These are phyloP conservation scores for Nymphaea thermarum DNA, from an alignment of 164 flowering plant genomes.

Conservation along the genomic window DNA sequence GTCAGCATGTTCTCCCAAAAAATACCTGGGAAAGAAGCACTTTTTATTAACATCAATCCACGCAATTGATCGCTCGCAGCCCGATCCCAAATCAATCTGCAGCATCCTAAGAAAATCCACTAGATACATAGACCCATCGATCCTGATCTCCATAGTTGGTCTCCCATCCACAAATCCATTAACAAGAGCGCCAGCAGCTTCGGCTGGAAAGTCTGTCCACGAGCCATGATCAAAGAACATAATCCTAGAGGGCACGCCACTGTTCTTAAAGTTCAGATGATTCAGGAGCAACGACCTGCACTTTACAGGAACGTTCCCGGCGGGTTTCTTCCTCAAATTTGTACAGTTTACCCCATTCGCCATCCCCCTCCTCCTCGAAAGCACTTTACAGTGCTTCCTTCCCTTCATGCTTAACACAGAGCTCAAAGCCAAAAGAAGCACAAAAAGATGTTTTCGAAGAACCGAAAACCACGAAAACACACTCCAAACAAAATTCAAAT, in stretches of 20 bases:
- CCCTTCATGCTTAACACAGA: neutral
- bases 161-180: slow-evolving; percentile 5
- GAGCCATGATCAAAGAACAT: slow-evolving; percentile 1
- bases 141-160: neutral
- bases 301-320: neutral
- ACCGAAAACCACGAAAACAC: neutral
- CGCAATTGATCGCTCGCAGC: slow-evolving; percentile 7
- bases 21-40: slow-evolving; percentile 11
- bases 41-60: slow-evolving; percentile 12
- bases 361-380: neutral
- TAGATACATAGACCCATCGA: slow-evolving; percentile 3
- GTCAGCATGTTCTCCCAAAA: neutral
- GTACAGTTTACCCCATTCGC: neutral
- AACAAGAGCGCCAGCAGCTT: slow-evolving; percentile 1
- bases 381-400: neutral
- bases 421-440: neutral
- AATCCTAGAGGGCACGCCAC: slow-evolving; percentile 7
- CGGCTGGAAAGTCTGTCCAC: slow-evolving; percentile 7
- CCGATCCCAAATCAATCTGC: slow-evolving; percentile 4
- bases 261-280: slow-evolving; percentile 4
- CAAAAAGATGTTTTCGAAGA: neutral
- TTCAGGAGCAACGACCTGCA: slow-evolving; percentile 6
- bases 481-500: neutral
- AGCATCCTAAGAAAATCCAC: slow-evolving; percentile 12
- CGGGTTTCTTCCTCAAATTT: neutral